Evolutionary conservation across 139 green algal species (phyloP), one percentile per base, ranked within the genome.

Genomic region (Microglena sp.): DNA sequence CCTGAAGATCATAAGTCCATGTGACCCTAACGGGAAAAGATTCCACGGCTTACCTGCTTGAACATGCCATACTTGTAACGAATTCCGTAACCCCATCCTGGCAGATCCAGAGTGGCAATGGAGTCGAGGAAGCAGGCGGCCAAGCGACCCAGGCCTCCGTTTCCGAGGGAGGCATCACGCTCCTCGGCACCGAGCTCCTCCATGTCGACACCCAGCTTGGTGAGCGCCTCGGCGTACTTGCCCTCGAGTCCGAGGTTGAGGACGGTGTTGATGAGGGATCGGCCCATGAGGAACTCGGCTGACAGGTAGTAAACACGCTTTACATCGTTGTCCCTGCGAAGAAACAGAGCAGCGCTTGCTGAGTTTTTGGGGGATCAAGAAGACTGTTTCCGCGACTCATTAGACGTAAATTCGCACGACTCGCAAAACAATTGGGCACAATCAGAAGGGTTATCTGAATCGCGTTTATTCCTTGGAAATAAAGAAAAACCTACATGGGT

Each of bases 11-110:
- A n/a, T n/a, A n/a, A n/a, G n/a, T n/a, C n/a, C n/a, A n/a, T n/a
- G n/a, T n/a, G n/a, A n/a, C n/a, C n/a, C n/a, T n/a, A n/a, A n/a
- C n/a, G n/a, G n/a, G n/a, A n/a, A n/a, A n/a, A n/a, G n/a, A n/a
- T n/a, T n/a, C n/a, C n/a, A n/a, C 8, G 1, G 5, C 60, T 28
- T 53, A 89, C 87, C 82, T 94, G 91, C 62, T 90, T 82, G 71
- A 99, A 98, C 93, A 98, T 98, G 44, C 93, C 93, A 67, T 99
- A 99, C 70, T 92, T 86, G 77, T 99, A 99, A 7, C 94, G 84
- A 62, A 99, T 97, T 68, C 94, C 94, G 60, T 99, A 99, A 33
- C 94, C 94, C 91, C 94, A 98, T 28, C 84, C 94, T 4, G 94
- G 94, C 70, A 99, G 87, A 76, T 96, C 89, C 27, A 97, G 79